Evolutionary conservation across 2,329 filamentous ascomycete species (phyloP), one percentile per base, ranked within the genome.

Genomic region (Colletotrichum noveboracense): DNA sequence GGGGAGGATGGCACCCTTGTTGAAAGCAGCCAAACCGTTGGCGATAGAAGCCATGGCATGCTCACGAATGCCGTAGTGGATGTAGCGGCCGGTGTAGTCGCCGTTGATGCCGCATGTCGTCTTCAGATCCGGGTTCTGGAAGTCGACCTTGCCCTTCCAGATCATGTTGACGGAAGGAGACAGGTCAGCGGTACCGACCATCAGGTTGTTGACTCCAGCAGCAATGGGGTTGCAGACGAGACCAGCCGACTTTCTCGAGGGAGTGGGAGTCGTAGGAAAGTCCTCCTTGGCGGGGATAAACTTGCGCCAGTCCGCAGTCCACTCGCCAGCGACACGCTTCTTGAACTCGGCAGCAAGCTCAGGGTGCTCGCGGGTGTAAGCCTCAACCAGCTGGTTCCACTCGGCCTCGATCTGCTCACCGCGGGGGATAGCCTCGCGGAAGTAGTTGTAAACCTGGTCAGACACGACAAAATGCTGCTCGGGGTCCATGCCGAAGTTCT

Each of bases 51-150:
- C 87, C 91, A 93, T 93, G 70, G 90, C 91, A 79, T 92, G 91
- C 78, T 92, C 91, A 7, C 91, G 88, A 70, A 93, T 88, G 52
- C 91, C 91, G 80, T 87, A 92, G 80, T 91, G 91, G 77, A 92
- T 88, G 78, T 91, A 92, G 2, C 90, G 87, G 4, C 90, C 90
- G 1, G 84, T 79, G 77, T 88, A 89, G 81, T 89, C 83, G 56
- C 91, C 92, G 76, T 89, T 89, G 78, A 89, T 87, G 8, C 89
- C 89, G 75, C 87, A 89, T 4, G 81, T 77, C 1, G 85, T 86
- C 66, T 78, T 81, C 18, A 86, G 79, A 32, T 82, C 81, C 13
- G 84, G 85, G 80, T 86, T 43, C 52, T 90, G 88, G 80, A 89
- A 89, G 78, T 89, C 87, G 13, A 88, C 83, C 79, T 88, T 89